These are phyloP conservation scores for Cystoisospora suis DNA, from an alignment of 169 alveolate species.

Conservation along the genomic window DNA sequence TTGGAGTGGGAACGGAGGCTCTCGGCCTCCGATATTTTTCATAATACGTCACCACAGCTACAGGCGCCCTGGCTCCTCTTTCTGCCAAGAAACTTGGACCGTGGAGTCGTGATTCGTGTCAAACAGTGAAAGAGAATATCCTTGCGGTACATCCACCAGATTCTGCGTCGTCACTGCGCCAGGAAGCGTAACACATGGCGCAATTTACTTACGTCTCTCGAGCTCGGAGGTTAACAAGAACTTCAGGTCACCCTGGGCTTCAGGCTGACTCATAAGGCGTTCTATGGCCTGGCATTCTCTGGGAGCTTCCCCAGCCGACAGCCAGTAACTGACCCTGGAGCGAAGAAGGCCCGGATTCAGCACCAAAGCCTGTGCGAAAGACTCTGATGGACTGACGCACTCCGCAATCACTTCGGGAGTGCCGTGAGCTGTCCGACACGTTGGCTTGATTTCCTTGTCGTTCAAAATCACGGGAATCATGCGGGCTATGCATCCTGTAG, in stretches of 20 bases:
- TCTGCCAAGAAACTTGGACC: too few relatives aligned
- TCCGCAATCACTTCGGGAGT: not conserved
- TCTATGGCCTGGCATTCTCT: not conserved
- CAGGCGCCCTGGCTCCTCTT: too few relatives aligned
- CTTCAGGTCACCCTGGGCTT: not conserved
- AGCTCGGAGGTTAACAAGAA: not conserved
- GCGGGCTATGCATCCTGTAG: not conserved
- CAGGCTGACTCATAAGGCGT: not conserved
- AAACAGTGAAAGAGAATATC: not conserved
- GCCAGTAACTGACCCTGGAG: not conserved
- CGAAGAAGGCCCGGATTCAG: not conserved
- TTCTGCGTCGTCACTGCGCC: not conserved
- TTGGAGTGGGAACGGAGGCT: too few relatives aligned
- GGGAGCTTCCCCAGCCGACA: not conserved
- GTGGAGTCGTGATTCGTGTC: not conserved
- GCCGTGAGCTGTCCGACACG: not conserved
- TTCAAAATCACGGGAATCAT: not conserved
- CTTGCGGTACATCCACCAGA: not conserved
- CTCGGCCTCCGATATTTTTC: too few relatives aligned
- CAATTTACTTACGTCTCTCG: not conserved
- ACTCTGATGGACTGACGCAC: constrained; percentile 10
- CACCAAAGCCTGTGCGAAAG: not conserved
- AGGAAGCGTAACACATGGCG: not conserved
- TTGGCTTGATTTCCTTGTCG: not conserved
- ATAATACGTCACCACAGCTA: too few relatives aligned